These are phyloP conservation scores for Cunninghamia lanceolata DNA, from an alignment of 75 land plant species.

Conservation along the genomic window DNA sequence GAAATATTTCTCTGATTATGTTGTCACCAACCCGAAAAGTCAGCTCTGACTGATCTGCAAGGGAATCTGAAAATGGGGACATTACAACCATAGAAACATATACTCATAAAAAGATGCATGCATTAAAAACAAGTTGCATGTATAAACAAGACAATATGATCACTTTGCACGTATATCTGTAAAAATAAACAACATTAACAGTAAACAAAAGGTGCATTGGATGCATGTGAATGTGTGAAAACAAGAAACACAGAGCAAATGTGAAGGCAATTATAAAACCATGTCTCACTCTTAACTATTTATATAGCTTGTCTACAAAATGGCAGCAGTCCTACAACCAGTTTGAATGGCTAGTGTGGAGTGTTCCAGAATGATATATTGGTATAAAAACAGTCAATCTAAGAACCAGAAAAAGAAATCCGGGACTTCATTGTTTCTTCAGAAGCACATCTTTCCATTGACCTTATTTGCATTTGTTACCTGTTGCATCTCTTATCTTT, in stretches of 20 bases:
- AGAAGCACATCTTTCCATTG: background rate
- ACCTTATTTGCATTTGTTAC: slow-evolving; percentile 18
- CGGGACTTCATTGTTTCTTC: background rate
- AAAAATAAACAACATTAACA: too few species aligned
- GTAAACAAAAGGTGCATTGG: background rate
- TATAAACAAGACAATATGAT: background rate
- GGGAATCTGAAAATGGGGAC: too few species aligned
- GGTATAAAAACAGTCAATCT: background rate
- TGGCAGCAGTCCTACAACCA: background rate
- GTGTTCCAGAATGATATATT: background rate
- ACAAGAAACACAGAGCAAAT: background rate
- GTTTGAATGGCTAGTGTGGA: background rate
- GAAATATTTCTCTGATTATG: too few species aligned
- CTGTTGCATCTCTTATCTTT: slow-evolving; percentile 68
- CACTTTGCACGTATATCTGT: too few species aligned
- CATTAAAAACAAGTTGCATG: background rate
- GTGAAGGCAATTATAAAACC: too few species aligned
- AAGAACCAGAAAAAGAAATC: background rate
- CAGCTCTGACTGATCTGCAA: too few species aligned
- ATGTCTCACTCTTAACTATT: too few species aligned
- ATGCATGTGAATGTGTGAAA: background rate
- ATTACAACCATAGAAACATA: background rate
- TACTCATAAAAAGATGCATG: background rate
- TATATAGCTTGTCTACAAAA: background rate
- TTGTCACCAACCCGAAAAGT: too few species aligned